Conservation (phyloP, 768 basidiomycete species). For the Lentinula sp. region DNA sequence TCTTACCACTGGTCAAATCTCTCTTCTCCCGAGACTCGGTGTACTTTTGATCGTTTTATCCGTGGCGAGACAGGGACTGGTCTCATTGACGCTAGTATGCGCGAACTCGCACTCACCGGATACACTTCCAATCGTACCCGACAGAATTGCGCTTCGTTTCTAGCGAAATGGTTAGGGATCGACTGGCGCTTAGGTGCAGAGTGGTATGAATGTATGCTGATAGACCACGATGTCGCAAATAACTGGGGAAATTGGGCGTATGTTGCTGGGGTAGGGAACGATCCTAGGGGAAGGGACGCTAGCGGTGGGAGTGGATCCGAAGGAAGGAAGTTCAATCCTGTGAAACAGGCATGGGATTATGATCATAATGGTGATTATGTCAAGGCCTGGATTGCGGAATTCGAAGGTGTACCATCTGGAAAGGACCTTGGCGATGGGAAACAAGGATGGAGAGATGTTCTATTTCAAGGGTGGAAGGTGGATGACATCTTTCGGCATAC, state of each 20-base stretch:
- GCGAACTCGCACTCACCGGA: slow-evolving; percentile 26
- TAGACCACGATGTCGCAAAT: slow-evolving; percentile 24
- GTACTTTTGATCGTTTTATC: slow-evolving; percentile 18
- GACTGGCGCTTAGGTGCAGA: slow-evolving; percentile 42
- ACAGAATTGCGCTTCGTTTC: slow-evolving; percentile 38
- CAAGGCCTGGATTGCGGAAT: slow-evolving; percentile 6
- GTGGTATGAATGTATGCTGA: slow-evolving; percentile 33
- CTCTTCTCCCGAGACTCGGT: slow-evolving; percentile 11
- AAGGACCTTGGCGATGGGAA: neutral
- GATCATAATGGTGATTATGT: slow-evolving; percentile 8
- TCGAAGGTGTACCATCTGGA: neutral
- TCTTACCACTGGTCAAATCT: slow-evolving; percentile 11
- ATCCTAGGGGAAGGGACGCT: neutral
- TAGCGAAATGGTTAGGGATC: slow-evolving; percentile 30
- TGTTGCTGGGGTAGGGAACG: slow-evolving; percentile 9
- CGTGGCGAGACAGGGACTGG: slow-evolving; percentile 31
- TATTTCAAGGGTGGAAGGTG: slow-evolving; percentile 5
- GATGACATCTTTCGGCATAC: neutral
- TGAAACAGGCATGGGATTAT: slow-evolving; percentile 9
- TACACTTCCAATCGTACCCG: slow-evolving; percentile 36
- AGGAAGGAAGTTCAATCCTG: slow-evolving; percentile 8
- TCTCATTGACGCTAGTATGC: slow-evolving; percentile 33
- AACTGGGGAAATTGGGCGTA: slow-evolving; percentile 13
- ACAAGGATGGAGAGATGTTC: neutral
- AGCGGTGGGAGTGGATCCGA: neutral